Base-by-base conservation (phyloP, 2,329 filamentous ascomycete genomes). In the Fusarium concolor region DNA sequence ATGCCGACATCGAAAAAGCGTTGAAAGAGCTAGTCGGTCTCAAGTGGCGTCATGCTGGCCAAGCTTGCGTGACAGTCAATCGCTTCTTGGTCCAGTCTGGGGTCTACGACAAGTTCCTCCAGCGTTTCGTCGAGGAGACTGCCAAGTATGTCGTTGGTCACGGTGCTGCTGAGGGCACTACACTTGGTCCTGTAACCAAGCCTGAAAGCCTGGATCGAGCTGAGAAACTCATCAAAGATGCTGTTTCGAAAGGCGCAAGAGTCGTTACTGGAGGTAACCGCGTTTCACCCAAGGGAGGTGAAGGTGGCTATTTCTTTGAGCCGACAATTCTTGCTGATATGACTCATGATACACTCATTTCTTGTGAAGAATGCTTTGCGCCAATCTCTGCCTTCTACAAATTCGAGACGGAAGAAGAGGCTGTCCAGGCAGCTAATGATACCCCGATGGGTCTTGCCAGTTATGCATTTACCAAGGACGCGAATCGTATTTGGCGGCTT, bases 21-120 rank as follows among this genome's bases (percentile, higher is more conserved):
- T 12, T 64, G 2, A n/a, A 22, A 2, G 59, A 58, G 14, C 20
- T 64, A 1, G 46, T 65, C 1, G 42, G 52, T 0, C 37, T 65
- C 8, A 92, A 92, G 73, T 92, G 92, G 83, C 86, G 90, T 37
- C 86, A 85, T 61, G 90, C 87, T 0, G 90, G 90, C 9, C 90
- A 92, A 78, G 91, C 90, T 0, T 92, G 90, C 71, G 88, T 92
- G 15, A 86, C 83, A 47, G 85, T 85, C 10, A 89, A 89, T 75
- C 79, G 87, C 2, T 81, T 89, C 55, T 88, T 86, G 66, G 80
- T 89, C 5, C 87, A 89, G 65, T 79, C 79, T 8, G 85, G 82
- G 8, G 83, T 92, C n/a, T 88, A 89, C 74, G 85, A 89, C 4
- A 22, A 37, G 2, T 72, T 72, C 17, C 22, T 57, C 0, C 26